These are phyloP conservation scores for Spizellomyces sp. DNA, from an alignment of 192 early-diverging fungal species.

Conservation along the genomic window DNA sequence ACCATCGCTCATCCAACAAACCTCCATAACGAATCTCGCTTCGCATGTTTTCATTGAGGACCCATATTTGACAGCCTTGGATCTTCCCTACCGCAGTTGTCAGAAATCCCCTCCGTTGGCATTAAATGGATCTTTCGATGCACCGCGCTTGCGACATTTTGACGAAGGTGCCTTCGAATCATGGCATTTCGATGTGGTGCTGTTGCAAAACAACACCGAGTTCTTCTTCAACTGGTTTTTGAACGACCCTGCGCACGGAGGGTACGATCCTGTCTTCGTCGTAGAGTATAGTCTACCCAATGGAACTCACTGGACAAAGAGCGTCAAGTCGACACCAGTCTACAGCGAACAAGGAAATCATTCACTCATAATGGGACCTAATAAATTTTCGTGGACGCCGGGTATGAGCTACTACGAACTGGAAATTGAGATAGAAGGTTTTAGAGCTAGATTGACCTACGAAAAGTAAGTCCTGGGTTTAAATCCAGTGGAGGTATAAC, in stretches of 20 bases:
- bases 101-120: not conserved
- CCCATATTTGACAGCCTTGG: not conserved
- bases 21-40: no score
- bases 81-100: constrained; percentile 5
- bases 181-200: constrained; percentile 7
- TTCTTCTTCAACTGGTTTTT: constrained; percentile 1
- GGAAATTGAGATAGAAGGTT: no score
- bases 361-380: no score
- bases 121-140: not conserved
- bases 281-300: constrained; percentile 4
- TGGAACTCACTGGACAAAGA: constrained; percentile 1
- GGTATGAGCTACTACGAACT: no score
- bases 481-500: no score
- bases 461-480: no score
- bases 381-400: no score
- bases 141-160: not conserved
- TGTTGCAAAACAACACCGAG: constrained; percentile 9
- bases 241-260: constrained; percentile 7
- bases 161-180: constrained; percentile 3
- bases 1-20: no score
- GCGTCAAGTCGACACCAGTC: not conserved
- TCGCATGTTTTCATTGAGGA: no score
- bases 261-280: constrained; percentile 4
- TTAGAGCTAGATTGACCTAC: no score
- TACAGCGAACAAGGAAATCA: no score